These are phyloP conservation scores for Prunus mira DNA, from an alignment of 306 rosid species.

Conservation along the genomic window DNA sequence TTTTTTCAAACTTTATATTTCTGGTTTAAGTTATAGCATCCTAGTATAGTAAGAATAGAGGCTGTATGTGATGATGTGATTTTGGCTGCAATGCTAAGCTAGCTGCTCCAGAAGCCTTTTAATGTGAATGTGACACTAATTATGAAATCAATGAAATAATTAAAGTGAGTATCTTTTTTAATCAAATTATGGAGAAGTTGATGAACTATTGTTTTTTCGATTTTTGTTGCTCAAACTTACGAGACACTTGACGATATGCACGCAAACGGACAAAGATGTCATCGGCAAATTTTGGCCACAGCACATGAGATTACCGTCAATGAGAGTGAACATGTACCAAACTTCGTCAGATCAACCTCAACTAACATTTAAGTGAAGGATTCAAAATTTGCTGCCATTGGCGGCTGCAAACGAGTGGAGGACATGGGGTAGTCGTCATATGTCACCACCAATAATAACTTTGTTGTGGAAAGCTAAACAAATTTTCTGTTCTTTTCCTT, in stretches of 20 bases:
- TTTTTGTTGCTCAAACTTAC: no score
- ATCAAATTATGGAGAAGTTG: not conserved
- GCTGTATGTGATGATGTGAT: not conserved
- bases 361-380: not conserved
- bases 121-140: not conserved
- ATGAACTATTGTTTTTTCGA: not conserved
- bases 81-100: not conserved
- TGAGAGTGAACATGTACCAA: no score
- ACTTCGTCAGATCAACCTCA: not conserved
- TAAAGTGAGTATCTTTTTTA: not conserved
- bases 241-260: no score
- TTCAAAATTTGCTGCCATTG: not conserved
- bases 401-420: constrained; percentile 2
- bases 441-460: not conserved
- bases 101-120: not conserved
- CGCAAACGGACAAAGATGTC: no score
- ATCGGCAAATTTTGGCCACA: no score
- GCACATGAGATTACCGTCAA: no score
- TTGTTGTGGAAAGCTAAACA: no score
- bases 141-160: not conserved
- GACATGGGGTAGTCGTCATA: not conserved
- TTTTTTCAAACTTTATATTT: not conserved
- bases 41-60: not conserved
- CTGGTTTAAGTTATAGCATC: not conserved
- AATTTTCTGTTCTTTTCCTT: not conserved